Conservation (phyloP, 345 rosid species). For the Syzygium jambos region DNA sequence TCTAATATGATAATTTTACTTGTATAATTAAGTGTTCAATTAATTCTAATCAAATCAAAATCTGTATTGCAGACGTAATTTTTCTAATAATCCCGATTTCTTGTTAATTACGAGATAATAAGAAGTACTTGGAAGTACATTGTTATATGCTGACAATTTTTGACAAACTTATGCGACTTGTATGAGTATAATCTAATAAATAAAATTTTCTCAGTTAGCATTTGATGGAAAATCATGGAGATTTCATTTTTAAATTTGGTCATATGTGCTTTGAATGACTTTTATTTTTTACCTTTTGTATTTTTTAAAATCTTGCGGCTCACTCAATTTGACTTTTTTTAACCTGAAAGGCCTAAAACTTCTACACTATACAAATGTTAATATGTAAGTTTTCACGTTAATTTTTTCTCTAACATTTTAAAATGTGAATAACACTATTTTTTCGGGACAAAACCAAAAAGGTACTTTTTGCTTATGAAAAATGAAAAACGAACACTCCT, state of each 20-base stretch:
- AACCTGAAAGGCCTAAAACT: neutral
- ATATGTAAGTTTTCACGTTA: neutral
- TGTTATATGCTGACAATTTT: neutral
- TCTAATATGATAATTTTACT: neutral
- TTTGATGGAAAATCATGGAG: neutral
- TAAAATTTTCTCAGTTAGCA: fast-evolving
- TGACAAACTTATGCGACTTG: neutral
- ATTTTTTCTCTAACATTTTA: neutral
- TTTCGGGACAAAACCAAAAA: neutral
- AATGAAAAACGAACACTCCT: neutral
- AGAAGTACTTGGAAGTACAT: neutral
- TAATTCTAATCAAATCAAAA: neutral
- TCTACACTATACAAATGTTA: neutral
- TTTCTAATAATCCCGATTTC: neutral
- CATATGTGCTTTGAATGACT: neutral
- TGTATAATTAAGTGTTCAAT: neutral
- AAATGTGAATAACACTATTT: neutral
- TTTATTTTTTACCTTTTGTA: neutral
- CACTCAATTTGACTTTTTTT: neutral
- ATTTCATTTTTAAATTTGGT: neutral
- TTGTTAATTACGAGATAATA: neutral
- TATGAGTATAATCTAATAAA: neutral
- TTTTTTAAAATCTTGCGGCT: neutral
- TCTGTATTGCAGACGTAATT: neutral
- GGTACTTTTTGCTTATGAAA: neutral